phyloP scores from a whole-genome alignment of 2,329 filamentous ascomycete genomes.

The Chrysosporium keratinophilum region DNA sequence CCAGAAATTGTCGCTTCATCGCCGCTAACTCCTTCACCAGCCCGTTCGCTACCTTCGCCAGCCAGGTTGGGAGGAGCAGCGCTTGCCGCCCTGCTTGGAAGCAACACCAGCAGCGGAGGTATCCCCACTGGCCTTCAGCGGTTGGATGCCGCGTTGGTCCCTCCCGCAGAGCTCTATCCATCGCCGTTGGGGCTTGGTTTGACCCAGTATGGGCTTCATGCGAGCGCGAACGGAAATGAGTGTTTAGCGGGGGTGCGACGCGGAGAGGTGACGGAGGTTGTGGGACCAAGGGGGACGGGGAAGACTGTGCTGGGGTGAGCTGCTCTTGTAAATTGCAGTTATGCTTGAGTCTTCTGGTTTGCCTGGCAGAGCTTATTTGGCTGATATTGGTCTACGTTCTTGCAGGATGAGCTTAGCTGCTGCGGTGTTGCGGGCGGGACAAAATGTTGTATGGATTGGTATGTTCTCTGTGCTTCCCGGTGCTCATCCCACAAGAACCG shows the following conservation, averaged over 20 bases:
- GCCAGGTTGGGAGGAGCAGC: neutral
- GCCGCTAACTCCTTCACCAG: neutral
- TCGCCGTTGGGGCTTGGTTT: conserved; percentile 1
- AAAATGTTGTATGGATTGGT: conserved; percentile 75
- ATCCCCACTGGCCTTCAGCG: conserved; percentile 48
- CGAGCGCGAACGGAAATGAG: neutral
- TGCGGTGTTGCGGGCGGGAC: conserved; percentile 50
- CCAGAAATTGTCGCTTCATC: conserved; percentile 15
- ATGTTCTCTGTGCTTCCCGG: conserved; percentile 27
- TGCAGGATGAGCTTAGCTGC: conserved; percentile 59
- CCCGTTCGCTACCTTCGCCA: neutral
- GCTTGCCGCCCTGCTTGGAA: neutral
- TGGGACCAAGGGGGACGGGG: conserved; percentile 74
- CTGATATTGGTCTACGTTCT: conserved; percentile 14
- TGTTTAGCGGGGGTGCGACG: conserved; percentile 52
- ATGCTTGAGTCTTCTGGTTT: neutral
- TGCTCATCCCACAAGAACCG: neutral
- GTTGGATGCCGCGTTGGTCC: conserved; percentile 37
- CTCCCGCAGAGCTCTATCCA: neutral
- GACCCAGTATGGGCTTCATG: neutral
- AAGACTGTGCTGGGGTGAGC: conserved; percentile 74
- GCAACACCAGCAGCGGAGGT: conserved; percentile 13
- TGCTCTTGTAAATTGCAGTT: neutral
- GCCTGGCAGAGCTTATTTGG: conserved; percentile 12
- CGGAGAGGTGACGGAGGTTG: conserved; percentile 75